Base-by-base conservation (phyloP, 2,329 filamentous ascomycete species). In the Trichoderma citrinoviride region DNA sequence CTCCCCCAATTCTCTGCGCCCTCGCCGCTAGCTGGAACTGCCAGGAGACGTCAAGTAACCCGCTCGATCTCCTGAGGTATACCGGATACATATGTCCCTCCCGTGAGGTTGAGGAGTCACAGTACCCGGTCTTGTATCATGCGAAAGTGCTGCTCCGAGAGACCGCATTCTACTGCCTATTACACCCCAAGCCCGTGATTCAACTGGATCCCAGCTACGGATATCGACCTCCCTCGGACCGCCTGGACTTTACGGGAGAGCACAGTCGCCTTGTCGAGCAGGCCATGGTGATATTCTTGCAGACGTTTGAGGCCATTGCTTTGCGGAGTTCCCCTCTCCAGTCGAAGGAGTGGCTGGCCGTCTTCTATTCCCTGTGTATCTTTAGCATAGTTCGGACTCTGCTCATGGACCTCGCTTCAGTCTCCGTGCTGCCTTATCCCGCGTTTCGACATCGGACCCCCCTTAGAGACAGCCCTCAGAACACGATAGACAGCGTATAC, bases 81-180 rank as follows among this genome's bases (percentile, higher is more conserved):
- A 86, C 79, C 55, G 80, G 82, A 7, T 77, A 77, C 50, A 72
- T 86, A 58, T 84, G 83, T 2, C 71, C 73, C 12, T 81, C 75
- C 21, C 79, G 85, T 47, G 79, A 81, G 29, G 74, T 75, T 3
- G 85, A 87, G 68, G 79, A 80, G 33, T 71, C 75, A n/a, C 71
- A 73, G 1, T 83, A 81, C 67, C 84, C 85, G 1, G 75, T 81
- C 1, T 73, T 87, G 21, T 83, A 83, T 69, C 79, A 80, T 7
- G 83, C 83, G 27, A 87, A 87, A 70, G 70, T 85, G 15, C 74
- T 87, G 19, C 76, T 87, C 12, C 77, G 84, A 40, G 85, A 87
- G 71, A 78, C 82, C 2, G 72, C 84, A 15, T 84, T 84, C 67
- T 84, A 82, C 71, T 83, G 85, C 69, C 71, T 85, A 10, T 78